Evolutionary conservation across 345 rosid genomes (phyloP), one percentile per base, ranked within the genome.

Genomic region (Kandelia obovata): DNA sequence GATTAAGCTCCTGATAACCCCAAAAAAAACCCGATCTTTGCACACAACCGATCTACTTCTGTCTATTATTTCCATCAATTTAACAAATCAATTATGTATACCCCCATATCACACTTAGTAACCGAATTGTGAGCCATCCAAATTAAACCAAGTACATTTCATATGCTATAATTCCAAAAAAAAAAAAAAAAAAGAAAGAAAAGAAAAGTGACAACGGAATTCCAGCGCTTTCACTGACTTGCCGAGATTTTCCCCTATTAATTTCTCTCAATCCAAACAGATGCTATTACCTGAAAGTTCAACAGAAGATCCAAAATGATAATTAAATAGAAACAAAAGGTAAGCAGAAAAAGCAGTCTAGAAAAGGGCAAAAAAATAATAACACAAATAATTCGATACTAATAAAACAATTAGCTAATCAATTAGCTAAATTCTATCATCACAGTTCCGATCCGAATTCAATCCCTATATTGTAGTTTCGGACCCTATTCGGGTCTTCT

Each of bases 31-130:
- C 62, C 61, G 55, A 71, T 75, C 47, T 71, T 70, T 74, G 75
- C 80, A 73, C 79, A 71, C 63, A 76, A 69, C 58, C 75, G 73
- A 69, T 73, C 73, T 81, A 80, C 87, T 71, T 74, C 79, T 72
- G 39, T 75, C 58, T 73, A 66, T 69, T 73, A 66, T 70, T 73
- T 75, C 76, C 76, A 69, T 62, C 69, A 69, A 79, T 64, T 75
- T 31, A 68, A 71, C 75, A 67, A 66, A 74, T 66, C 79, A 69
- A 61, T 65, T 26, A 69, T 51, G 59, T 53, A 59, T 47, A 67
- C 52, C 60, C 62, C 73, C 39, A 32, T 47, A 46, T 43, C 71
- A n/a, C 62, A 51, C 66, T 59, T 56, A 64, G 21, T 26, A 55
- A 62, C 55, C 62, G 59, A 63, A 34, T 47, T 69, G 17, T 35